Percentiles rank a stretch among this genome's conserved stretches.
These are phyloP conservation scores for Dendrobium nobile DNA, from an alignment of 106 monocot genomes.

Conservation along the genomic window DNA sequence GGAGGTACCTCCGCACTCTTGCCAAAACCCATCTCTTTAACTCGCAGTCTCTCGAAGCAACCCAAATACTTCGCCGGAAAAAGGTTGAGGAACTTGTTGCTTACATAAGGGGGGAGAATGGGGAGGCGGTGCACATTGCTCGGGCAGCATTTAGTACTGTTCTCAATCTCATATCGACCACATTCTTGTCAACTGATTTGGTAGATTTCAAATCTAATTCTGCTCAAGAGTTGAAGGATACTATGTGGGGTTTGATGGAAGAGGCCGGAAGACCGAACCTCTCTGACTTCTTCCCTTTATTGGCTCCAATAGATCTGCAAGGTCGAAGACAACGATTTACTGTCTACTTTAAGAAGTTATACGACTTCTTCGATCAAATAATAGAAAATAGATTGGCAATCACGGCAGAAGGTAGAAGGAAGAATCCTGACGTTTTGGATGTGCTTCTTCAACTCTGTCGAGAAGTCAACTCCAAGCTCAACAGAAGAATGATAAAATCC, in stretches of 20 bases:
- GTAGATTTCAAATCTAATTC: constrained; percentile 9
- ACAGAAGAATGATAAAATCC: not conserved
- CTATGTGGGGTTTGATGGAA: constrained; percentile 12
- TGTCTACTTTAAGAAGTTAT: too few relatives aligned
- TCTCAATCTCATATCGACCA: constrained; percentile 21
- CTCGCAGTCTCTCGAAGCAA: not conserved
- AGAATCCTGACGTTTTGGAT: constrained; percentile 24
- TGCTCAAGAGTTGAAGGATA: constrained; percentile 9
- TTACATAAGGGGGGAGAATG: not conserved
- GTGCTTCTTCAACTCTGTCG: constrained; percentile 12
- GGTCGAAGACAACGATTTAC: too few relatives aligned
- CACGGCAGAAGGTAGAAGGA: not conserved
- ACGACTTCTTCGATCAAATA: constrained; percentile 1
- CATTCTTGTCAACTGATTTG: constrained; percentile 19
- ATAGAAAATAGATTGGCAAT: constrained; percentile 14
- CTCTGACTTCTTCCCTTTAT: constrained; percentile 10
- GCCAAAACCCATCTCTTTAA: not conserved
- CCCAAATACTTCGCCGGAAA: not conserved
- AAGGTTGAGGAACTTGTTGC: constrained; percentile 3
- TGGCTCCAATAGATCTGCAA: too few relatives aligned
- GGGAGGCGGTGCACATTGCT: not conserved
- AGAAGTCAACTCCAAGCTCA: not conserved
- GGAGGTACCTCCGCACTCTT: not conserved
- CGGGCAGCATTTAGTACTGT: constrained; percentile 14
- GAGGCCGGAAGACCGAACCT: constrained; percentile 10